Evolutionary conservation across 2,329 filamentous ascomycete species (phyloP), one percentile per base, ranked within the genome.

Genomic region (Dendryphion nanum): DNA sequence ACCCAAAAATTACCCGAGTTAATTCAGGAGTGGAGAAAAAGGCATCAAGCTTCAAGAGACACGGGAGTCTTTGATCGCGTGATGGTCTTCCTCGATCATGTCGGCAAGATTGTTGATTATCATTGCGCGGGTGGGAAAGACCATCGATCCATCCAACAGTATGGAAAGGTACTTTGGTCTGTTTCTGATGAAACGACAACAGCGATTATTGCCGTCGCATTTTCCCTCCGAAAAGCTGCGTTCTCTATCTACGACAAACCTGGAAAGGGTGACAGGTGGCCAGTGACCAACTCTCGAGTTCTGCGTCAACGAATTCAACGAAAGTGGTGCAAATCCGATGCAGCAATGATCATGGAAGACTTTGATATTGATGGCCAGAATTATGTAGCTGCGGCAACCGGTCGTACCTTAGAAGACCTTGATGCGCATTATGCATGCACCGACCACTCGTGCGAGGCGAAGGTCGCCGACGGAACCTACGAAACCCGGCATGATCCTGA

Each of bases 291-390:
- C 26, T 45, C 42, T 16, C 20, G 30, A 18, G 23, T 45, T 14
- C 16, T 45, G 18, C 38, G 37, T 29, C 40, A 40, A 24, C 43
- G 43, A 17, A 40, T 46, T 18, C 43, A 40, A 31, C 35, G 43
- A 21, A 46, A 46, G 26, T 46, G 43, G 43, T 46, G 43, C 38
- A 42, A 35, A 29, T 41, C 38, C 18, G 43, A 46, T 35, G 43
- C 43, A 17, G 39, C 39, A 15, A 46, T 46, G 43, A 46, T 46
- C 19, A 46, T 46, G 43, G 43, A 46, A 33, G 43, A 46, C 30
- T 46, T 46, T 30, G 42, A 45, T 30, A 42, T 45, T 15, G 42
- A 45, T 21, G 42, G 42, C 18, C 42, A 45, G 20, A 39, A 38
- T 32, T 45, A 44, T 24, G 35, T 41, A n/a, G 41, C 41, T 18